phyloP scores from a whole-genome alignment of 345 rosid genomes.

The Capsella bursapastoris region DNA sequence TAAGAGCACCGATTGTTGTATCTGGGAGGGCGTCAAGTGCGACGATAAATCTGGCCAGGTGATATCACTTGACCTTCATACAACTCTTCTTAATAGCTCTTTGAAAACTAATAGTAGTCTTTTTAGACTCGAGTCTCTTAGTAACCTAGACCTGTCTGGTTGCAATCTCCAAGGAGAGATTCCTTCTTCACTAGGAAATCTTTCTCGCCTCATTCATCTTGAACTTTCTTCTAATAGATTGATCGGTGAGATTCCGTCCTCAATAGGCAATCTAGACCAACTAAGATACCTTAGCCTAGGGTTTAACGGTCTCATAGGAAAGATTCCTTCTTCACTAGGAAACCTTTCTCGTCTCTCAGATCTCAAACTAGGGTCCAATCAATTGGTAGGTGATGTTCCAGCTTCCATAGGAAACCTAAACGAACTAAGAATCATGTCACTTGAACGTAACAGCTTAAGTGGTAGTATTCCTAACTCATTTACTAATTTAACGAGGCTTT shows the following conservation, averaged over 20 bases:
- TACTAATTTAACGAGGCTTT: slow-evolving; percentile 2
- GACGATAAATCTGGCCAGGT: slow-evolving; percentile 14
- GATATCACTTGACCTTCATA: background rate
- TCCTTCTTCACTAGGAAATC: slow-evolving; percentile 24
- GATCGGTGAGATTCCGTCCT: background rate
- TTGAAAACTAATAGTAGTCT: slow-evolving; percentile 9
- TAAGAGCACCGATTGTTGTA: slow-evolving; percentile 10
- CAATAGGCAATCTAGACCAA: background rate
- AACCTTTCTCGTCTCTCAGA: background rate
- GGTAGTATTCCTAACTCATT: background rate
- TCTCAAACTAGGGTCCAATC: background rate
- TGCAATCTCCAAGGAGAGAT: slow-evolving; percentile 6
- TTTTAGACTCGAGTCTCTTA: slow-evolving; percentile 16
- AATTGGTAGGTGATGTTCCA: slow-evolving; percentile 19
- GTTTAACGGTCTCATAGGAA: background rate
- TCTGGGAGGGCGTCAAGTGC: slow-evolving; percentile 13
- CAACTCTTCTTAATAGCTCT: background rate
- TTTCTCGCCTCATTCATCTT: background rate
- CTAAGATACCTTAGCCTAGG: background rate
- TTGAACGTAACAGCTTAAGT: background rate
- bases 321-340: slow-evolving; percentile 17
- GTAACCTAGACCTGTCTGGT: background rate
- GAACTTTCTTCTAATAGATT: background rate
- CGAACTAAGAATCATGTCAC: background rate
- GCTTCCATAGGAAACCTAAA: background rate